Conservation (phyloP, 2,329 filamentous ascomycete species). For the Colletotrichum sp. region DNA sequence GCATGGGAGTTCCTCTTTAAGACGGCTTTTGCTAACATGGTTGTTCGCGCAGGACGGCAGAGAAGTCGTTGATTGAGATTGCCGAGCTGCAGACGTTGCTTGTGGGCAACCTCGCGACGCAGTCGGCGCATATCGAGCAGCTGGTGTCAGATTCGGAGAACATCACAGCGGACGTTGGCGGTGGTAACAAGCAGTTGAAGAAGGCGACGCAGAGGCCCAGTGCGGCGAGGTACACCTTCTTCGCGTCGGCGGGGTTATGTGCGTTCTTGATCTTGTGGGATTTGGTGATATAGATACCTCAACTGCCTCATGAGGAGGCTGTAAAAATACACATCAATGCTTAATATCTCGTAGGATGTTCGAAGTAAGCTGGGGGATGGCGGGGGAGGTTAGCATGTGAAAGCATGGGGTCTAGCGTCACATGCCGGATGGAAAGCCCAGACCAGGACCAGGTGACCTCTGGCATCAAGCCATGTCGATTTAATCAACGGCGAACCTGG, state of each 20-base stretch:
- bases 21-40: not conserved
- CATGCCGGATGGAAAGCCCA: not conserved
- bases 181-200: slow-evolving; percentile 91
- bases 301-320: not conserved
- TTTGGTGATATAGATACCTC: slow-evolving; percentile 57
- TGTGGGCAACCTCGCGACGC: slow-evolving; percentile 81
- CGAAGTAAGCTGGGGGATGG: not conserved
- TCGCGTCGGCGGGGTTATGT: slow-evolving; percentile 78
- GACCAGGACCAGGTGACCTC: slow-evolving; percentile 2
- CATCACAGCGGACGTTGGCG: slow-evolving; percentile 85
- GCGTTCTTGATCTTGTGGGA: slow-evolving; percentile 80
- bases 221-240: slow-evolving; percentile 79
- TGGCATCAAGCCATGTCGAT: not conserved
- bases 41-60: slow-evolving; percentile 68
- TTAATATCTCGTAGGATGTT: not conserved
- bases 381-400: not conserved
- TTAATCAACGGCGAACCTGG: not conserved
- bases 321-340: not conserved
- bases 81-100: slow-evolving; percentile 90
- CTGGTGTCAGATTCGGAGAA: slow-evolving; percentile 82
- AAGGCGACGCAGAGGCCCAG: slow-evolving; percentile 76
- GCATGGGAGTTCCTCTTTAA: not conserved
- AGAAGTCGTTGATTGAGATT: slow-evolving; percentile 91
- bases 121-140: slow-evolving; percentile 88
- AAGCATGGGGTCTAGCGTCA: slow-evolving; percentile 3